phyloP scores from a whole-genome alignment of 2,329 filamentous ascomycete species.

The Trichoderma guizhouense region DNA sequence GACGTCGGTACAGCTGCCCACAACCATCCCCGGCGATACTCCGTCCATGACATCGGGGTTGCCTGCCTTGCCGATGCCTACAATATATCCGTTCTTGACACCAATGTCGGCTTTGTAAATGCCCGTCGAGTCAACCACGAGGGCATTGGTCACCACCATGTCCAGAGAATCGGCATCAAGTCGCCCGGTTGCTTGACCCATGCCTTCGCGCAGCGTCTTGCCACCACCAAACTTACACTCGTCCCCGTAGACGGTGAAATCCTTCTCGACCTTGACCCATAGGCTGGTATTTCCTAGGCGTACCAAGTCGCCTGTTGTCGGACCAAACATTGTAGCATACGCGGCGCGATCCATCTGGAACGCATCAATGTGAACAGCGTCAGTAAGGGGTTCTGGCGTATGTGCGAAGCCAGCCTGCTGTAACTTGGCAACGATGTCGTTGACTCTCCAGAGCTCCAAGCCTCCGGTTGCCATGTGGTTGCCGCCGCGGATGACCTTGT shows the following conservation, averaged over 20 bases:
- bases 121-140: slow-evolving; percentile 86
- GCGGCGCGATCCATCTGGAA: slow-evolving; percentile 72
- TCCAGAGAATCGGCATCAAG: slow-evolving; percentile 71
- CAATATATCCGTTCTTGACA: slow-evolving; percentile 81
- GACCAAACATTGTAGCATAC: slow-evolving; percentile 88
- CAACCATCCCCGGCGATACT: slow-evolving; percentile 71
- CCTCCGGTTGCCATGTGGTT: slow-evolving; percentile 73
- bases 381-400: slow-evolving; percentile 59
- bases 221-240: slow-evolving; percentile 95
- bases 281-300: slow-evolving; percentile 79
- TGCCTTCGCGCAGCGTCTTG: slow-evolving; percentile 89
- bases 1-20: slow-evolving; percentile 87
- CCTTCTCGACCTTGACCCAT: slow-evolving; percentile 86
- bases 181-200: slow-evolving; percentile 85
- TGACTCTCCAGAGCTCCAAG: slow-evolving; percentile 61
- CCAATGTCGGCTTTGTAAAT: slow-evolving; percentile 98
- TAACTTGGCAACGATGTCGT: slow-evolving; percentile 65
- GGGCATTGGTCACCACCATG: slow-evolving; percentile 81
- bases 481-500: slow-evolving; percentile 76
- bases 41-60: slow-evolving; percentile 98
- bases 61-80: slow-evolving; percentile 88
- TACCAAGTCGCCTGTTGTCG: slow-evolving; percentile 83
- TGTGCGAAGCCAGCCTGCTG: slow-evolving; percentile 76
- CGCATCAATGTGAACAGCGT: slow-evolving; percentile 53
- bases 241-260: slow-evolving; percentile 81